Evolutionary conservation across 805 yeast genomes (phyloP).

Genomic region (Wickerhamomyces chambardii): DNA sequence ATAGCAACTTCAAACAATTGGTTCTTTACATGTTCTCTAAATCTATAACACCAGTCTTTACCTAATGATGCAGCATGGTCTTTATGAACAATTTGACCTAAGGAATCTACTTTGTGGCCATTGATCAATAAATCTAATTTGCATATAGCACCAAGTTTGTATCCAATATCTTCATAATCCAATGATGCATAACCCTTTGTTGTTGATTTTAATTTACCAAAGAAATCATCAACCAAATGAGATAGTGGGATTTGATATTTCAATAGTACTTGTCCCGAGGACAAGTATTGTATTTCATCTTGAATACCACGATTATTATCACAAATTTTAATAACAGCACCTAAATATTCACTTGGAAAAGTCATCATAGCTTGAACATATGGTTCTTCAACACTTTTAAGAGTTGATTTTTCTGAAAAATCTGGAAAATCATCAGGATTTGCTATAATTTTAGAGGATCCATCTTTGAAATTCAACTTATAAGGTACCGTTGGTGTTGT

Average conservation of each 20-base stretch:
- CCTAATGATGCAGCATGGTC: conserved; percentile 70
- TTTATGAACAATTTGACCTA: conserved; percentile 83
- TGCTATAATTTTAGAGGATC: conserved; percentile 55
- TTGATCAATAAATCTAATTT: conserved; percentile 86
- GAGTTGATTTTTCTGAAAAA: conserved; percentile 27
- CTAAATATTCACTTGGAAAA: conserved; percentile 83
- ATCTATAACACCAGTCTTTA: conserved; percentile 72
- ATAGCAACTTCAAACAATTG: conserved; percentile 90
- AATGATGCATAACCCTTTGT: conserved; percentile 91
- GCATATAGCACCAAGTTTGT: conserved; percentile 68
- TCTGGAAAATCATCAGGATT: conserved; percentile 95
- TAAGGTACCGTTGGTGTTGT: conserved; percentile 98
- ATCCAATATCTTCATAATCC: conserved; percentile 93
- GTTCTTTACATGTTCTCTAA: conserved; percentile 68
- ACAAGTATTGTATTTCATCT: conserved; percentile 64
- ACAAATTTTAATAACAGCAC: conserved; percentile 79
- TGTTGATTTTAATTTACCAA: conserved; percentile 84
- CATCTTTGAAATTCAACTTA: conserved; percentile 60
- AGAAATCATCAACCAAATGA: conserved; percentile 89
- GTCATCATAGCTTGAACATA: conserved; percentile 87
- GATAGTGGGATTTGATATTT: conserved; percentile 81
- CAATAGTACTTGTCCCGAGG: conserved; percentile 73
- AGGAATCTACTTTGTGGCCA: conserved; percentile 84
- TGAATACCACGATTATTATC: conserved; percentile 81
- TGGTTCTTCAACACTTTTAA: conserved; percentile 64